Evolutionary conservation across 257 asterid genomes (phyloP).

Genomic region (Capsicum chinense): DNA sequence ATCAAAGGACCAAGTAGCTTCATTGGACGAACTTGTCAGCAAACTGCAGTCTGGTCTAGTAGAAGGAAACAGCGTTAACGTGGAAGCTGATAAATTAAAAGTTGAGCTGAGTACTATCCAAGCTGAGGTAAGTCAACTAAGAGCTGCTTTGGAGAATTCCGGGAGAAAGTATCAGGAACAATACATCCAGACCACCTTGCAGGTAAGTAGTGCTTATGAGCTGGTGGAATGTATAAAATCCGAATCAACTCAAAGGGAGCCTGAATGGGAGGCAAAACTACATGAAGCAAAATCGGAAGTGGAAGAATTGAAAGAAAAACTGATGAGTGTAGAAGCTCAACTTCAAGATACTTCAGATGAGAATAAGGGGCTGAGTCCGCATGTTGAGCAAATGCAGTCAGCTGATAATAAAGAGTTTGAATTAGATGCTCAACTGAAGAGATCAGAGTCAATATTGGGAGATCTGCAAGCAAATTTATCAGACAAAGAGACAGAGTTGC

Average conservation of each 20-base stretch:
- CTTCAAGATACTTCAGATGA: constrained; percentile 33
- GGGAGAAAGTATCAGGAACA: constrained; percentile 70
- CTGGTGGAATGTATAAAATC: constrained; percentile 60
- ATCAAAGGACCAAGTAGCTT: constrained; percentile 51
- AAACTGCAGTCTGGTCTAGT: constrained; percentile 48
- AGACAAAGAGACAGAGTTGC: constrained; percentile 60
- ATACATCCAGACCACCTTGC: constrained; percentile 60
- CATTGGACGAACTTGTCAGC: constrained; percentile 61
- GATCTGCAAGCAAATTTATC: constrained; percentile 47
- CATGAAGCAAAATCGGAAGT: constrained; percentile 48
- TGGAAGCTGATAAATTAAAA: constrained; percentile 35
- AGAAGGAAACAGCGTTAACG: constrained; percentile 29
- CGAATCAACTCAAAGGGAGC: constrained; percentile 50
- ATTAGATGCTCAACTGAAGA: constrained; percentile 39
- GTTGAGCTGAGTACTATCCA: constrained; percentile 46
- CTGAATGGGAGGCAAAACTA: constrained; percentile 58
- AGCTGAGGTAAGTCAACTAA: constrained; percentile 52
- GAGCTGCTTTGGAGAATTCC: constrained; percentile 68
- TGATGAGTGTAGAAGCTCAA: constrained; percentile 49
- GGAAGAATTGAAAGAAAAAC: constrained; percentile 51
- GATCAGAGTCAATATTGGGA: constrained; percentile 48
- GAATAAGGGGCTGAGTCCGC: constrained; percentile 35
- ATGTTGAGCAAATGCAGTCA: constrained; percentile 35
- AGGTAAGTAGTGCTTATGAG: constrained; percentile 68
- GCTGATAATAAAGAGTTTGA: constrained; percentile 38